Percentiles rank a stretch among this genome's conserved stretches.
These are phyloP conservation scores for Penicillium mononematosum DNA, from an alignment of 495 filamentous ascomycete species.

Conservation along the genomic window DNA sequence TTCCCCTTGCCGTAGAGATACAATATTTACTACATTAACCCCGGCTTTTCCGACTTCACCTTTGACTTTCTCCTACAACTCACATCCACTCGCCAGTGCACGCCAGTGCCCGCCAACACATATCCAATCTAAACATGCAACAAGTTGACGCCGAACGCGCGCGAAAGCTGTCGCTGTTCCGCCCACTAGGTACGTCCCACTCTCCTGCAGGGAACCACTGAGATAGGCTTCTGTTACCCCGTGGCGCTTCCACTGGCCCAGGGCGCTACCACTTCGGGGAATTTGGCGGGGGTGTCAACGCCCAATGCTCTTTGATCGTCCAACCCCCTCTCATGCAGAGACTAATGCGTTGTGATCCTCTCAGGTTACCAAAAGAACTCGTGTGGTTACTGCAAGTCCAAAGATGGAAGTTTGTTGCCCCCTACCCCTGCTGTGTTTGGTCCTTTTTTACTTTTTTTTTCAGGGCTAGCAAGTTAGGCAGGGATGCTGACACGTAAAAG, in stretches of 20 bases:
- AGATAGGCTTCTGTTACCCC: slow-evolving; percentile 33
- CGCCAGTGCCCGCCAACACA: neutral
- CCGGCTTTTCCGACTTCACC: slow-evolving; percentile 7
- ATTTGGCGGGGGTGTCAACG: slow-evolving; percentile 14
- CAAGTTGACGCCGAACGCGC: slow-evolving; percentile 48
- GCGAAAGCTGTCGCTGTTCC: slow-evolving; percentile 48
- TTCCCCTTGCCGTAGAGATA: slow-evolving; percentile 5
- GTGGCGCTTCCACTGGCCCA: slow-evolving; percentile 44
- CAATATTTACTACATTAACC: slow-evolving; percentile 1
- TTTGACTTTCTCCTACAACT: neutral
- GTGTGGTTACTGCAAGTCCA: slow-evolving; percentile 58
- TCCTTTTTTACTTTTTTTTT: neutral
- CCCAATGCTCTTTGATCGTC: slow-evolving; percentile 3
- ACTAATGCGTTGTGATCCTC: slow-evolving; percentile 20
- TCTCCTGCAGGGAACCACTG: slow-evolving; percentile 38
- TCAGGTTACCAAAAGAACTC: slow-evolving; percentile 51
- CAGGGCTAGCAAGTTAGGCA: neutral
- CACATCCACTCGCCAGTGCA: slow-evolving; percentile 2
- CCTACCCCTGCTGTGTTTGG: slow-evolving; percentile 11
- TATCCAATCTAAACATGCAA: slow-evolving; percentile 28
- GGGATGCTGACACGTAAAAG: slow-evolving; percentile 47
- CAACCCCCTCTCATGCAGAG: slow-evolving; percentile 10
- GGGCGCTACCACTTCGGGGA: slow-evolving; percentile 12
- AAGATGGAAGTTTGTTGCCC: slow-evolving; percentile 49
- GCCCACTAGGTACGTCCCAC: slow-evolving; percentile 46